Base-by-base conservation (phyloP, 768 basidiomycete genomes). In the Termitomyces sp. region DNA sequence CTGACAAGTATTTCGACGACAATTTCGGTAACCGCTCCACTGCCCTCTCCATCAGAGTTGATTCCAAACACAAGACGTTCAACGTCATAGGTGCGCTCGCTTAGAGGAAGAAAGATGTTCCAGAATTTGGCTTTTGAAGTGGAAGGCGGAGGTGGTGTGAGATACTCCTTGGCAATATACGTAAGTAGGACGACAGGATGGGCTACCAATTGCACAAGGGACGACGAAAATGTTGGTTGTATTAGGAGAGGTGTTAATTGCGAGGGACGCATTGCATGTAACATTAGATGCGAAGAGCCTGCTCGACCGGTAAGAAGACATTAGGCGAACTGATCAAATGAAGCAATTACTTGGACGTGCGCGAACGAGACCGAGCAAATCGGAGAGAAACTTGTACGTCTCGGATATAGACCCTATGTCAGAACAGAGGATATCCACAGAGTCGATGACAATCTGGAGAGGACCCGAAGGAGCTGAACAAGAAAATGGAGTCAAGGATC, bases 111-210 rank as follows among this genome's bases (percentile, higher is more conserved):
- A 65, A 95, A 90, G 12, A 92, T 77, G 38, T 76, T 75, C 90
- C 89, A 94, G 72, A 94, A 95, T 65, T 90, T 90, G 36, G 80
- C 74, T n/a, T 77, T 73, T 0, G 80, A 64, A 9, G 83, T 81
- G 42, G 76, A 72, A 8, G 88, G 83, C 1, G 90, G 88, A 0
- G 92, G 91, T 0, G 80, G 81, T 2, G 84, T 81, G 47, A 91
- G 77, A 67, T 91, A 94, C 8, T 84, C 83, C 28, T 75, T 77
- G 2, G 89, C 79, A 50, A 98, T 72, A 65, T 92, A 82, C 7
- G 66, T 67, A 36, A 98, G 72, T 53, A 97, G 79, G 1, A 77
- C 74, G 0, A 90, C 79, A 2, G 92, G 88, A 65, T 92, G 88
- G 0, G 87, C 81, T 45, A 77, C 81, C 16, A 91, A 62, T 61